These are phyloP conservation scores for Aspergillus neoniger DNA, from an alignment of 2,329 filamentous ascomycete genomes.

Conservation along the genomic window DNA sequence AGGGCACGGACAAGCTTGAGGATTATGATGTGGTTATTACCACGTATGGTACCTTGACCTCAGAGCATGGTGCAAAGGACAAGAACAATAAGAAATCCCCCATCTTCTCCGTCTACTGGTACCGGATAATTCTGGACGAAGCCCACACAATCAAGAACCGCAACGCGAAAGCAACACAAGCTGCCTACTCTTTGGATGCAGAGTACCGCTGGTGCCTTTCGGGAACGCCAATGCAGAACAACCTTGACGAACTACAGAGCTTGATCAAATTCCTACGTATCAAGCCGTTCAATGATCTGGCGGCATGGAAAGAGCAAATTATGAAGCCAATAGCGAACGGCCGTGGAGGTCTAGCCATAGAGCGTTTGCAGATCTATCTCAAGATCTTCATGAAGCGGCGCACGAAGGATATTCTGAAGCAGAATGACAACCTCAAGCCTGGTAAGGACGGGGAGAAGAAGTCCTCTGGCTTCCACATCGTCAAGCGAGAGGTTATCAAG, in stretches of 20 bases:
- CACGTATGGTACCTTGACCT: slow-evolving; percentile 92
- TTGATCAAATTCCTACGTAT: slow-evolving; percentile 91
- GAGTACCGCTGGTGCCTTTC: slow-evolving; percentile 96
- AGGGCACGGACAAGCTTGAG: slow-evolving; percentile 72
- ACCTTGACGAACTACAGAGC: slow-evolving; percentile 92
- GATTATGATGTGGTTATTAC: slow-evolving; percentile 95
- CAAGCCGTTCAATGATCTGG: slow-evolving; percentile 82
- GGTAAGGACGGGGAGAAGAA: slow-evolving; percentile 57
- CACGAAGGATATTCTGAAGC: slow-evolving; percentile 93
- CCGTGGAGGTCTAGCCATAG: slow-evolving; percentile 84
- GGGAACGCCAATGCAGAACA: slow-evolving; percentile 97
- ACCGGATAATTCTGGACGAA: slow-evolving; percentile 91
- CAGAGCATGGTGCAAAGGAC: slow-evolving; percentile 75
- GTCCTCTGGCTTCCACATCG: slow-evolving; percentile 78
- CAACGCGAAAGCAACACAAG: slow-evolving; percentile 92
- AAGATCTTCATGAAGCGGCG: slow-evolving; percentile 98
- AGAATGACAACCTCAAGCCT: slow-evolving; percentile 77
- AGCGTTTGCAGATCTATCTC: slow-evolving; percentile 78
- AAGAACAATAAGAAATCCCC: slow-evolving; percentile 68
- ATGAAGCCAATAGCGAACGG: slow-evolving; percentile 87
- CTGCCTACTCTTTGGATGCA: slow-evolving; percentile 78
- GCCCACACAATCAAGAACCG: slow-evolving; percentile 98
- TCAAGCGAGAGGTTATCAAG: slow-evolving; percentile 82
- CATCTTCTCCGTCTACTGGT: slow-evolving; percentile 92
- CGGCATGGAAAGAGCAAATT: slow-evolving; percentile 89